Conservation (phyloP, 257 asterid species). For the Avicennia marina region DNA sequence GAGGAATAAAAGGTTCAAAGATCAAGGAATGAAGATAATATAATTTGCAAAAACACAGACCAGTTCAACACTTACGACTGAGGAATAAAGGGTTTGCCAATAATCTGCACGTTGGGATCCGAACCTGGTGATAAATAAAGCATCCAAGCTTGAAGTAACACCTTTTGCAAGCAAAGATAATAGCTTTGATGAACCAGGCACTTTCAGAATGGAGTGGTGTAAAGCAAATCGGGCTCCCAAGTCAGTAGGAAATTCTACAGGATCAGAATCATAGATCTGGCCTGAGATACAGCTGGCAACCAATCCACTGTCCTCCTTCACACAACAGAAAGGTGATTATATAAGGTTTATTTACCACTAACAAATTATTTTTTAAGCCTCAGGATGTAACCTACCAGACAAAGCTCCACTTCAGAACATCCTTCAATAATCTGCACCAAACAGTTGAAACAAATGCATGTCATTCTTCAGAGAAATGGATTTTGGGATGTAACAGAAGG, state of each 20-base stretch:
- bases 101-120: constrained; percentile 70
- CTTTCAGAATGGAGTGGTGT: constrained; percentile 48
- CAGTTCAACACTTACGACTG: constrained; percentile 58
- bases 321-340: constrained; percentile 15
- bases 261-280: constrained; percentile 90
- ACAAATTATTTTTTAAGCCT: constrained; percentile 8
- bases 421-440: constrained; percentile 72
- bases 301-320: constrained; percentile 77
- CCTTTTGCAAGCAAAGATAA: constrained; percentile 65
- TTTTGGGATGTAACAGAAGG: too few relatives aligned
- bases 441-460: neutral
- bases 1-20: neutral
- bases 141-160: constrained; percentile 74
- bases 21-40: constrained; percentile 5
- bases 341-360: constrained; percentile 10
- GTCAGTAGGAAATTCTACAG: constrained; percentile 64
- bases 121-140: constrained; percentile 78
- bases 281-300: constrained; percentile 75
- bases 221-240: constrained; percentile 74
- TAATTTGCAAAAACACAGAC: constrained; percentile 1
- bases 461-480: too few relatives aligned
- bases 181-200: constrained; percentile 80
- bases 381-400: constrained; percentile 43
- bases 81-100: constrained; percentile 76
- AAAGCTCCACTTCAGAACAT: constrained; percentile 67